These are phyloP conservation scores for Daldinia concentrica DNA, from an alignment of 495 filamentous ascomycete species.

Conservation along the genomic window DNA sequence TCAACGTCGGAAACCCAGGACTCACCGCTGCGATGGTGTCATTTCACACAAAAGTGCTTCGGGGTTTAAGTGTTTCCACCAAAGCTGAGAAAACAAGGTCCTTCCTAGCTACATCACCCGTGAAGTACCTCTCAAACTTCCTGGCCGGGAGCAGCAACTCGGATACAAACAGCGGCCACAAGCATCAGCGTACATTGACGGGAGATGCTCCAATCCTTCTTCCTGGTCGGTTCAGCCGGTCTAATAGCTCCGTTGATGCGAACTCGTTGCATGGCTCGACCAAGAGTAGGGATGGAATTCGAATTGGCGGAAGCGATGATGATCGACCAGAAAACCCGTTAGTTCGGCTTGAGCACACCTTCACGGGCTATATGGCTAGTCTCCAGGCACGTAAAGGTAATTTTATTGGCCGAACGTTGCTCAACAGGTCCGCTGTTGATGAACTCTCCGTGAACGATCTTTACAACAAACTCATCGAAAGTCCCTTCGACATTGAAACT, in stretches of 20 bases:
- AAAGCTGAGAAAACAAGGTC: conserved; percentile 68
- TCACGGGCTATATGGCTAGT: conserved; percentile 82
- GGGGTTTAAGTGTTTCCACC: conserved; percentile 69
- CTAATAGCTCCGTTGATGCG: conserved; percentile 57
- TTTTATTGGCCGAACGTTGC: conserved; percentile 77
- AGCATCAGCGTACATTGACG: conserved; percentile 51
- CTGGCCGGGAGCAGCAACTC: conserved; percentile 63
- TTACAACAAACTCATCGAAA: conserved; percentile 88
- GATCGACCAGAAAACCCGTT: conserved; percentile 64
- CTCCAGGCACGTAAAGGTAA: conserved; percentile 86
- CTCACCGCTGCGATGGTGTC: conserved; percentile 71
- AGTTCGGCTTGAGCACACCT: conserved; percentile 81
- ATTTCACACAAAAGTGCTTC: conserved; percentile 77
- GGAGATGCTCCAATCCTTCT: conserved; percentile 49
- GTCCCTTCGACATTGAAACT: conserved; percentile 75
- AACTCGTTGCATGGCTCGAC: conserved; percentile 56
- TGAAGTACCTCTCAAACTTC: conserved; percentile 88
- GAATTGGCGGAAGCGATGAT: conserved; percentile 53
- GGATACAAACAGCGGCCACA: conserved; percentile 42
- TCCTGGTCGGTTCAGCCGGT: conserved; percentile 45
- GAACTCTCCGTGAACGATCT: conserved; percentile 85
- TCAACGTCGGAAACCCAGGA: conserved; percentile 71
- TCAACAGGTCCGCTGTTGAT: conserved; percentile 74
- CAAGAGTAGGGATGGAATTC: conserved; percentile 60
- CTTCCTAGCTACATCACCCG: conserved; percentile 81